Percentiles rank a stretch among this genome's conserved stretches.
Evolutionary conservation across 148 eudicot genomes (phyloP).

Genomic region (Rhododendron vialii): DNA sequence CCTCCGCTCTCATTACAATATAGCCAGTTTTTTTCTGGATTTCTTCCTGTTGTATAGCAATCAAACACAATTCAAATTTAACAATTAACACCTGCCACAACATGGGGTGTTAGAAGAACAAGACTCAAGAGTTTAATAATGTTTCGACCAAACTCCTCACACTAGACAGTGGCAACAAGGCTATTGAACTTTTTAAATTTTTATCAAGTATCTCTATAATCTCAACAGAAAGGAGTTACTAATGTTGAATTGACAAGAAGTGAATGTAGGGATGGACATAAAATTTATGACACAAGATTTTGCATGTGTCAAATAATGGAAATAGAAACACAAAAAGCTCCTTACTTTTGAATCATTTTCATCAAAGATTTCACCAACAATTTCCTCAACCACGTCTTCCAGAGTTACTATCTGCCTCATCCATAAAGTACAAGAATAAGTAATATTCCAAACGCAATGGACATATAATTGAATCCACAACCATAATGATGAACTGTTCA

Average conservation of each 20-base stretch:
- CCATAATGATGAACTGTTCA: neutral
- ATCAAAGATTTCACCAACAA: conserved; percentile 97
- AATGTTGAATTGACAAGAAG: neutral
- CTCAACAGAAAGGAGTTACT: neutral
- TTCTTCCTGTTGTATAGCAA: conserved; percentile 62
- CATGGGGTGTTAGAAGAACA: neutral
- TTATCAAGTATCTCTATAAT: neutral
- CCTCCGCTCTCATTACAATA: conserved; percentile 93
- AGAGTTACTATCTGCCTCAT: conserved; percentile 82
- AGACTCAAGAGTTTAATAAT: neutral
- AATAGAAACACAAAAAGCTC: neutral
- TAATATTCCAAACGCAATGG: neutral
- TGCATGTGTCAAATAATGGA: neutral
- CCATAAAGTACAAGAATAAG: neutral
- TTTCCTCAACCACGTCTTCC: conserved; percentile 98
- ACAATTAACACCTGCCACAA: neutral
- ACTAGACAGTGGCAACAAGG: neutral
- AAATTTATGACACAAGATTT: neutral
- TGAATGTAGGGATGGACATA: neutral
- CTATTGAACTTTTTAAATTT: neutral
- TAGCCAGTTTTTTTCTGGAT: conserved; percentile 95
- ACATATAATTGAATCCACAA: neutral
- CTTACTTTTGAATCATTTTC: conserved; percentile 94
- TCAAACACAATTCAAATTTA: neutral
- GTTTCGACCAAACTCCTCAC: neutral